A percentile compares a stretch with the other conserved stretches of the same genome.
These are phyloP conservation scores for Cylindrodendrum hubeiense DNA, from an alignment of 2,329 filamentous ascomycete genomes.

Conservation along the genomic window DNA sequence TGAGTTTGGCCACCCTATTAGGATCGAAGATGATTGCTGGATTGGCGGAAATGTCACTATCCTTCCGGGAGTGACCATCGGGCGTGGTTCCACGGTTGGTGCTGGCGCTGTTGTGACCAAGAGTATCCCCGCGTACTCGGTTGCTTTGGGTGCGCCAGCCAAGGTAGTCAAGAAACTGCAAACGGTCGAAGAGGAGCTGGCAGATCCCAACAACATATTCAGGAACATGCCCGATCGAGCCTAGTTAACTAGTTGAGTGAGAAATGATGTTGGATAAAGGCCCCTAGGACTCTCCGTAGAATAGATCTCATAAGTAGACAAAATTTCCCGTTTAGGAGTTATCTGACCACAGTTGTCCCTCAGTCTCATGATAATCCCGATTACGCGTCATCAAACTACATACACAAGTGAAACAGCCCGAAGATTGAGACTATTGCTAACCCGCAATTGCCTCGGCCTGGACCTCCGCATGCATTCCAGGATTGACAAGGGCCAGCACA, in stretches of 20 bases:
- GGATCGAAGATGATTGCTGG: slow-evolving; percentile 67
- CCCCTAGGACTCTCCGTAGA: not conserved
- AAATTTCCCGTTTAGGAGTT: too few relatives aligned
- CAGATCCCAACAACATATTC: slow-evolving; percentile 42
- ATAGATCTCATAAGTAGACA: too few relatives aligned
- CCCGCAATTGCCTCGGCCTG: slow-evolving; percentile 29
- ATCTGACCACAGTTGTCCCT: too few relatives aligned
- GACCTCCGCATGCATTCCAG: slow-evolving; percentile 30
- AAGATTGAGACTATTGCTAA: not conserved
- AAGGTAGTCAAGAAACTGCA: slow-evolving; percentile 61
- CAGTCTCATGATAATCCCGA: too few relatives aligned
- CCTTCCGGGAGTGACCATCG: slow-evolving; percentile 65
- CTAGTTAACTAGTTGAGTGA: not conserved
- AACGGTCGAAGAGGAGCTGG: slow-evolving; percentile 47
- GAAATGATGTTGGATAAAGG: not conserved
- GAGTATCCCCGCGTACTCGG: slow-evolving; percentile 60
- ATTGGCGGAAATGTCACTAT: slow-evolving; percentile 63
- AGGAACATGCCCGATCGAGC: slow-evolving; percentile 45
- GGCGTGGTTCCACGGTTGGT: slow-evolving; percentile 63
- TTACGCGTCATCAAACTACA: too few relatives aligned
- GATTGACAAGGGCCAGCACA: slow-evolving; percentile 27
- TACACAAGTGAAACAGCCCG: too few relatives aligned
- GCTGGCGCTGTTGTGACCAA: slow-evolving; percentile 63
- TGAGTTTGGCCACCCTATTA: slow-evolving; percentile 60
- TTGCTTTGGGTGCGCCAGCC: slow-evolving; percentile 62